Evolutionary conservation across 805 yeast species (phyloP).

Genomic region (Clavispora phyllophila): DNA sequence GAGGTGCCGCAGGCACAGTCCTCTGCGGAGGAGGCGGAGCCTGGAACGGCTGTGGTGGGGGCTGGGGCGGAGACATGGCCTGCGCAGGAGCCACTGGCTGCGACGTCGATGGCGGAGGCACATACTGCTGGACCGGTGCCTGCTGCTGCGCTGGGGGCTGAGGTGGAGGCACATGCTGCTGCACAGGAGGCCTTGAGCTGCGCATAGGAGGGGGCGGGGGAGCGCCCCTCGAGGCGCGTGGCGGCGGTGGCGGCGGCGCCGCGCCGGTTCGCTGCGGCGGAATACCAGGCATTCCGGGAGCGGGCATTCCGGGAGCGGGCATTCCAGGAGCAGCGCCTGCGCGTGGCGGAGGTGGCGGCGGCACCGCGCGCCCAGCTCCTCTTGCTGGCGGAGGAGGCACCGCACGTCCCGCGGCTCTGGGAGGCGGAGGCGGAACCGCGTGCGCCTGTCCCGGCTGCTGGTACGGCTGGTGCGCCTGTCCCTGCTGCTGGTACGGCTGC

Average conservation of each 20-base stretch:
- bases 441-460: neutral
- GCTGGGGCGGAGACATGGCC: no score
- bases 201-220: neutral
- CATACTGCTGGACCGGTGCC: slow-evolving; percentile 3
- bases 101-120: no score
- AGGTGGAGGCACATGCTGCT: neutral
- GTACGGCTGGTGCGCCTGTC: slow-evolving; percentile 8
- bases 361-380: slow-evolving; percentile 12
- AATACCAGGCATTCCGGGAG: neutral
- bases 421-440: neutral
- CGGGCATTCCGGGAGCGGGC: no score
- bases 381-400: slow-evolving; percentile 17
- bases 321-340: neutral
- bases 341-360: slow-evolving; percentile 14
- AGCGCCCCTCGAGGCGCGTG: slow-evolving; percentile 1
- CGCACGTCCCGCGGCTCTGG: slow-evolving; percentile 8
- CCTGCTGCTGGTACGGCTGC: slow-evolving; percentile 7
- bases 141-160: slow-evolving; percentile 11
- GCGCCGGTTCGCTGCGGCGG: slow-evolving; percentile 2
- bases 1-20: slow-evolving; percentile 10
- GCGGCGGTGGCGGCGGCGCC: slow-evolving; percentile 9
- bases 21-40: slow-evolving; percentile 10
- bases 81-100: neutral
- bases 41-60: slow-evolving; percentile 10
- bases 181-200: neutral